These are phyloP conservation scores for Berkeleyomyces basicola DNA, from an alignment of 2,329 filamentous ascomycete genomes.

Conservation along the genomic window DNA sequence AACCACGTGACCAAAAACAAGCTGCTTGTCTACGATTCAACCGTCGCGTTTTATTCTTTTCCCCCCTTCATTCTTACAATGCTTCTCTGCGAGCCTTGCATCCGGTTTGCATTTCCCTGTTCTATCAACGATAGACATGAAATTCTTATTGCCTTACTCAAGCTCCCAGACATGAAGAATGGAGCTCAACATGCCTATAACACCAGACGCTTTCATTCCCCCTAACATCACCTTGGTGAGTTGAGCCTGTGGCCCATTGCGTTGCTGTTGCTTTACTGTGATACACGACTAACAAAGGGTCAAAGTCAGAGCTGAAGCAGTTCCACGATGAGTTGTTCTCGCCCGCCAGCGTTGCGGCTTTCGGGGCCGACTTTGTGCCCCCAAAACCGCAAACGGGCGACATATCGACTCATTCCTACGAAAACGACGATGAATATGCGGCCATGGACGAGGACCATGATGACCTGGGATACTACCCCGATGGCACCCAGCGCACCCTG, in stretches of 20 bases:
- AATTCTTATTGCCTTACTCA: too few species aligned
- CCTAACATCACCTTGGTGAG: neutral
- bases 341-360: neutral
- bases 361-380: constrained; percentile 1
- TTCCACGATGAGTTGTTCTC: constrained; percentile 8
- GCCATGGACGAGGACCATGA: constrained; percentile 38
- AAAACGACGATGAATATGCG: constrained; percentile 19
- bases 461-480: constrained; percentile 65
- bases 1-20: neutral
- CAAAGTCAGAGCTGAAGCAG: constrained; percentile 1
- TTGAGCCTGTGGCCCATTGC: neutral
- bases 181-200: neutral
- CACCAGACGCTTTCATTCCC: neutral
- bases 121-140: neutral
- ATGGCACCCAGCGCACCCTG: constrained; percentile 75
- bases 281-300: neutral
- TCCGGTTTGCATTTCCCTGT: neutral
- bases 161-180: neutral
- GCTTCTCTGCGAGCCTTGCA: neutral
- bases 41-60: neutral
- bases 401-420: neutral
- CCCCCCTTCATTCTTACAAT: neutral
- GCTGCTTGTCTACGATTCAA: neutral
- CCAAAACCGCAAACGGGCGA: neutral
- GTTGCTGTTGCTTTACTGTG: neutral